Percentiles rank a stretch among this genome's conserved stretches.
Conservation (phyloP, 2,329 filamentous ascomycete species). For the Sporothrix curviconia region DNA sequence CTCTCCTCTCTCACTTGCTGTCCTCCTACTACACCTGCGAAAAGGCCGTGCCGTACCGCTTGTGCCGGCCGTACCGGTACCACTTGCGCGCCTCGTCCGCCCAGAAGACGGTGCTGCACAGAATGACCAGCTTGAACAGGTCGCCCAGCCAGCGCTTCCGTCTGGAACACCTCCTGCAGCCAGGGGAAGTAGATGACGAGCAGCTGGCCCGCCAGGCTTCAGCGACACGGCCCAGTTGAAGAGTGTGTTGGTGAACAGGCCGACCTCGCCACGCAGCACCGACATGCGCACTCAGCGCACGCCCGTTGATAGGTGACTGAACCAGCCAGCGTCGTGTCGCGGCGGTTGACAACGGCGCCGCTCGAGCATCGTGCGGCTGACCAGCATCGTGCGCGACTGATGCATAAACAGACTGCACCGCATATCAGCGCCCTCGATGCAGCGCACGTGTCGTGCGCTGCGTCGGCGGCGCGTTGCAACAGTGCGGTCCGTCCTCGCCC, state of each 20-base stretch:
- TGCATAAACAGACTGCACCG: conserved; percentile 81
- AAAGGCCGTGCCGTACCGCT: conserved; percentile 54
- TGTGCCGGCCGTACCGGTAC: conserved; percentile 49
- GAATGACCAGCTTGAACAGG: conserved; percentile 60
- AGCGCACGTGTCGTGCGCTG: conserved; percentile 79
- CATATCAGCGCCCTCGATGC: conserved; percentile 78
- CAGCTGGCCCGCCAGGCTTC: conserved; percentile 75
- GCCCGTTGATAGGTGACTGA: too few relatives aligned
- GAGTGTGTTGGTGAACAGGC: conserved; percentile 77
- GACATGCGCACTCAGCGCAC: conserved; percentile 87
- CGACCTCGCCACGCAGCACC: conserved; percentile 76
- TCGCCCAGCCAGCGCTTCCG: conserved; percentile 76
- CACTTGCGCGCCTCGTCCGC: conserved; percentile 88
- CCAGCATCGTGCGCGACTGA: conserved; percentile 83
- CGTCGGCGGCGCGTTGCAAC: conserved; percentile 90
- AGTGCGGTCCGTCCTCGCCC: conserved; percentile 91
- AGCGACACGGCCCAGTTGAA: conserved; percentile 95
- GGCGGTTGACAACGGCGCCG: conserved; percentile 75
- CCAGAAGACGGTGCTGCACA: conserved; percentile 92
- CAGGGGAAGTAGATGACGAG: conserved; percentile 93
- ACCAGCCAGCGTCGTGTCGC: conserved; percentile 99
- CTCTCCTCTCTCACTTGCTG: too few relatives aligned
- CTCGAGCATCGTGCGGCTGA: conserved; percentile 89
- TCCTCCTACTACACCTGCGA: neutral
- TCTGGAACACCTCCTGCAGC: conserved; percentile 92